Evolutionary conservation across 2,329 filamentous ascomycete species (phyloP), one percentile per base, ranked within the genome.

Genomic region (Trichoderma sp.): DNA sequence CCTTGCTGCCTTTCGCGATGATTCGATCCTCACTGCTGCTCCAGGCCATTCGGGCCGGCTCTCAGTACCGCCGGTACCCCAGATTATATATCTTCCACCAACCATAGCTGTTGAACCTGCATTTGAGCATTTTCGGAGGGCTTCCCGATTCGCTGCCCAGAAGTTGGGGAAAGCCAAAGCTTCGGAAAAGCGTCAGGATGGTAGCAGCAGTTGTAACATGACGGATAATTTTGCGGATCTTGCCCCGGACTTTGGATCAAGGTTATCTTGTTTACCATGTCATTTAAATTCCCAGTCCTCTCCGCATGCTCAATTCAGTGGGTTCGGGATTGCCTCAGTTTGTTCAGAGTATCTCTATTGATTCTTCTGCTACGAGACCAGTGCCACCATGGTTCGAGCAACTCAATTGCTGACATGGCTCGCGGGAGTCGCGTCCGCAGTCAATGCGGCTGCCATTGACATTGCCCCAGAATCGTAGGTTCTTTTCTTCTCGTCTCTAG

Each of bases 61-160:
- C 12, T 32, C 61, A 65, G 21, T 65, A 60, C 53, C 53, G 34
- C 66, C 57, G 66, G 47, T 36, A 64, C 60, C 60, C 51, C 68
- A 62, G 68, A 70, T 67, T 60, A n/a, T 56, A 71, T 6, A 67
- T 67, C 63, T 71, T 71, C 70, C 70, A 71, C 70, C 70, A 71
- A 71, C 70, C 70, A 71, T 11, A 66, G 47, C 14, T 24, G 26
- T 3, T 26, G n/a, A 6, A 51, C 47, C 39, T 51, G 39, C 39
- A 30, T 28, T 11, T 34, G 9, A 11, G 18, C 8, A 14, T 36
- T 61, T 21, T 71, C 62, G 61, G 61, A 26, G 30, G 39, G 28
- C 39, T 34, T 66, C 30, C 70, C 70, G 63, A 66, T 71, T 66
- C 56, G 60, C 28, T 51, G 39, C 21, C 56, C 66, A 69, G 56